Evolutionary conservation across 2,329 filamentous ascomycete genomes (phyloP).

Genomic region (Ophiostoma quercus): DNA sequence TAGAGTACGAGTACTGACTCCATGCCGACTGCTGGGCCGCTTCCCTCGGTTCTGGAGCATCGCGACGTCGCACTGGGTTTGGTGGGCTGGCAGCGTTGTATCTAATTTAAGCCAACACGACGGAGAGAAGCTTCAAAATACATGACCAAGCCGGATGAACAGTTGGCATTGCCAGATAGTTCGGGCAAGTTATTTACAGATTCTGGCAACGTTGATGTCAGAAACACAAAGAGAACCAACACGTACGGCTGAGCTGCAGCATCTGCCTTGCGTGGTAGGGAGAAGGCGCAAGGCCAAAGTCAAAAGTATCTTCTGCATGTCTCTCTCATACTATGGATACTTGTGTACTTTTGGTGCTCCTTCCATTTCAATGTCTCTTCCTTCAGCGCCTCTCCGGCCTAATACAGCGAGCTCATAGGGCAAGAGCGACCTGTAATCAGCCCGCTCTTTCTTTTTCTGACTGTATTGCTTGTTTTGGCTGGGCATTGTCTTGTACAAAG

Average conservation of each 20-base stretch:
- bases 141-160: background rate
- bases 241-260: slow-evolving; percentile 2
- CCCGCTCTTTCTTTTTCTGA: background rate
- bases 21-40: background rate
- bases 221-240: background rate
- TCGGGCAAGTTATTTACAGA: no score
- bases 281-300: background rate
- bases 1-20: background rate
- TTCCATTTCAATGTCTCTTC: background rate
- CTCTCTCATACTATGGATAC: background rate
- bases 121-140: background rate
- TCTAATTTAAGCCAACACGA: slow-evolving; percentile 13
- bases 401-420: background rate
- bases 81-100: slow-evolving; percentile 13
- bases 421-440: background rate
- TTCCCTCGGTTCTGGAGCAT: background rate
- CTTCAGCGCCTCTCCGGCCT: background rate
- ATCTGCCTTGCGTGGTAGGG: background rate
- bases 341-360: background rate
- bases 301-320: background rate
- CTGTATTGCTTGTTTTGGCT: background rate
- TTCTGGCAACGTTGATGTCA: no score
- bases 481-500: background rate
- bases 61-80: slow-evolving; percentile 3
- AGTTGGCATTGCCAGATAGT: no score